Evolutionary conservation across 495 filamentous ascomycete species (phyloP).

Genomic region (Paragyromitra xinjiangensis): DNA sequence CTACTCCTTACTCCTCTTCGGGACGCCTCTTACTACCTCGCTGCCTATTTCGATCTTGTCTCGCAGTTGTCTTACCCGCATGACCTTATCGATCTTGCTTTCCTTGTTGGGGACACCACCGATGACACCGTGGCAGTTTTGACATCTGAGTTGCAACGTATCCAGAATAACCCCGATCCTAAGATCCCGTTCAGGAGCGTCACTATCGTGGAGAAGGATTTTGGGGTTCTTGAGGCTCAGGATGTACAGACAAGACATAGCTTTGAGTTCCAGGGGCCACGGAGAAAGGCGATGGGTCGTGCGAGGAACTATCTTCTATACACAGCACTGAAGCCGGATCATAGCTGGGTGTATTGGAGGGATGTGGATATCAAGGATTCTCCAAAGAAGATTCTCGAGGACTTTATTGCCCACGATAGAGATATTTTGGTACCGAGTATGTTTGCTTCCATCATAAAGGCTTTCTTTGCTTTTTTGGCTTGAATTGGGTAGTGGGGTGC

Average conservation of each 20-base stretch:
- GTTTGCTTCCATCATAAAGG: constrained; percentile 53
- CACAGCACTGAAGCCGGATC: constrained; percentile 85
- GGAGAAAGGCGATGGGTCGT: constrained; percentile 86
- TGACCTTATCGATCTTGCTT: constrained; percentile 91
- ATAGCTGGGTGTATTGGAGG: constrained; percentile 99
- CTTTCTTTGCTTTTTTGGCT: neutral
- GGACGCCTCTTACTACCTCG: constrained; percentile 82
- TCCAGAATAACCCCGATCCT: constrained; percentile 79
- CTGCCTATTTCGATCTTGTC: constrained; percentile 92
- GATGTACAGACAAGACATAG: constrained; percentile 81
- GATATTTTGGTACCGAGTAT: constrained; percentile 96
- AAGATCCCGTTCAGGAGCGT: constrained; percentile 78
- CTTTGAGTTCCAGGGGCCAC: constrained; percentile 86
- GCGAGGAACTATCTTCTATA: constrained; percentile 92
- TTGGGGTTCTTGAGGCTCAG: constrained; percentile 73
- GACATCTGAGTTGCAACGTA: constrained; percentile 80
- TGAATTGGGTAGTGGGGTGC: constrained; percentile 25
- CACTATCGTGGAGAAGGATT: constrained; percentile 87
- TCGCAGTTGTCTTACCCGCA: constrained; percentile 92
- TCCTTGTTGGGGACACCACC: constrained; percentile 88
- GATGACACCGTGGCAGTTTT: constrained; percentile 89
- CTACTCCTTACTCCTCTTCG: constrained; percentile 93
- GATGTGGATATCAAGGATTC: constrained; percentile 96
- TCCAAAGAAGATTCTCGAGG: constrained; percentile 85
- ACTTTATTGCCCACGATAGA: constrained; percentile 90